Conservation (phyloP, 257 asterid genomes). For the Buddleja alternifolia region DNA sequence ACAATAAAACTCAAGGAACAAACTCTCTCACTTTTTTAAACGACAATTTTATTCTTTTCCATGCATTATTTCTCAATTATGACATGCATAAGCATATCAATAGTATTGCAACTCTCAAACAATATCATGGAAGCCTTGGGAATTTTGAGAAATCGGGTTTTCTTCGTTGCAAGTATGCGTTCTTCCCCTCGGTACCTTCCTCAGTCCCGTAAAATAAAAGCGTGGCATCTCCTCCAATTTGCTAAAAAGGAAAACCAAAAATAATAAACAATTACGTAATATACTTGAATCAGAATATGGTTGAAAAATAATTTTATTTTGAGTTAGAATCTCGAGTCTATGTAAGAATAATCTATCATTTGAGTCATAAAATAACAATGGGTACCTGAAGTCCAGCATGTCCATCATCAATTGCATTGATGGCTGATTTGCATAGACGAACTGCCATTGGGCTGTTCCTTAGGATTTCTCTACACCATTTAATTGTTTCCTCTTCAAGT, state of each 20-base stretch:
- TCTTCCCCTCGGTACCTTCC: slow-evolving; percentile 90
- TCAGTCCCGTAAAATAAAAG: slow-evolving; percentile 90
- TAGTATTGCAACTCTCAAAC: not conserved
- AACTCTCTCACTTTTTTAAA: not conserved
- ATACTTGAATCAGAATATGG: no score
- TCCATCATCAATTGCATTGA: slow-evolving; percentile 94
- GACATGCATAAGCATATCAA: not conserved
- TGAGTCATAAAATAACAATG: no score
- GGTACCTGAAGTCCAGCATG: slow-evolving; percentile 97
- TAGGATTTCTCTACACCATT: slow-evolving; percentile 89
- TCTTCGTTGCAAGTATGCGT: slow-evolving; percentile 64
- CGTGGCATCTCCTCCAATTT: slow-evolving; percentile 89
- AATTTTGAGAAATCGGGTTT: slow-evolving; percentile 86
- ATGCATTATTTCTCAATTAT: slow-evolving; percentile 22
- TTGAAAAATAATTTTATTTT: no score
- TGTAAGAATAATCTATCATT: no score
- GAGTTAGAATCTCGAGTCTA: no score
- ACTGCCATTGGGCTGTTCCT: slow-evolving; percentile 95
- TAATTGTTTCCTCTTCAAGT: slow-evolving; percentile 81
- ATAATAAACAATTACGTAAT: no score
- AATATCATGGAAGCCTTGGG: slow-evolving; percentile 68
- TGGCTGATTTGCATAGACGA: slow-evolving; percentile 81
- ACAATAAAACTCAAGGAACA: not conserved
- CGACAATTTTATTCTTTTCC: slow-evolving; percentile 19
- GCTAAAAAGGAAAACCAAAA: slow-evolving; percentile 39